phyloP scores from a whole-genome alignment of 768 basidiomycete genomes.

The Naganishia vaughanmartiniae region DNA sequence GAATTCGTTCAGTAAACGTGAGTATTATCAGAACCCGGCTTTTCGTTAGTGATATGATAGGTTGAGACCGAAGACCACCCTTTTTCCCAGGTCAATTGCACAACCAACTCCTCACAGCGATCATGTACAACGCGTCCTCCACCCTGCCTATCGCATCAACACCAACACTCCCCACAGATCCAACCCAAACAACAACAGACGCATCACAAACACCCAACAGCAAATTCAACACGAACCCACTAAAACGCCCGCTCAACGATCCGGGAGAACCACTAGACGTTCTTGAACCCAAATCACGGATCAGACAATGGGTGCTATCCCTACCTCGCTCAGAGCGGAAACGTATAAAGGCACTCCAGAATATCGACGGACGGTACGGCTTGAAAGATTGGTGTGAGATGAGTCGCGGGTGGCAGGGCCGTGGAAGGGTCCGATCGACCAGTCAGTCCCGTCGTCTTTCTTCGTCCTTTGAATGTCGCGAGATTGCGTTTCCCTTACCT shows the following conservation, averaged over 20 bases:
- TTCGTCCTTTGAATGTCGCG: too few relatives aligned
- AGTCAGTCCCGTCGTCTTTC: conserved; percentile 1
- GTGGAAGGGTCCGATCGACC: conserved; percentile 22
- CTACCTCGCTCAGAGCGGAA: conserved; percentile 22
- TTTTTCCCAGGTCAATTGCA: conserved; percentile 27
- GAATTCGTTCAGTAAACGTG: conserved; percentile 23
- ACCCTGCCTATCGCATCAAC: conserved; percentile 24
- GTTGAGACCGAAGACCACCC: background rate
- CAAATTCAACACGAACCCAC: background rate
- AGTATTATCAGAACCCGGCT: background rate
- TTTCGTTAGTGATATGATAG: background rate
- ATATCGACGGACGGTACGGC: conserved; percentile 22
- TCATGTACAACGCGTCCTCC: conserved; percentile 32
- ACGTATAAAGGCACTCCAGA: conserved; percentile 4
- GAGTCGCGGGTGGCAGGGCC: conserved; percentile 31
- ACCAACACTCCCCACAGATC: conserved; percentile 26
- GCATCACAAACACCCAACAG: background rate
- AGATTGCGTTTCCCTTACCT: too few relatives aligned
- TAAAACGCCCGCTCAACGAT: conserved; percentile 21
- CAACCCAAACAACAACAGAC: background rate
- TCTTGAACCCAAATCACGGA: conserved; percentile 22
- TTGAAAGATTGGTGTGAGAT: conserved; percentile 29
- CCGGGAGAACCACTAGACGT: conserved; percentile 14
- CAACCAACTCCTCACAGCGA: conserved; percentile 30
- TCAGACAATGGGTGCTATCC: conserved; percentile 28